phyloP scores from a whole-genome alignment of 2,329 filamentous ascomycete genomes.

The Colletotrichum navitas region DNA sequence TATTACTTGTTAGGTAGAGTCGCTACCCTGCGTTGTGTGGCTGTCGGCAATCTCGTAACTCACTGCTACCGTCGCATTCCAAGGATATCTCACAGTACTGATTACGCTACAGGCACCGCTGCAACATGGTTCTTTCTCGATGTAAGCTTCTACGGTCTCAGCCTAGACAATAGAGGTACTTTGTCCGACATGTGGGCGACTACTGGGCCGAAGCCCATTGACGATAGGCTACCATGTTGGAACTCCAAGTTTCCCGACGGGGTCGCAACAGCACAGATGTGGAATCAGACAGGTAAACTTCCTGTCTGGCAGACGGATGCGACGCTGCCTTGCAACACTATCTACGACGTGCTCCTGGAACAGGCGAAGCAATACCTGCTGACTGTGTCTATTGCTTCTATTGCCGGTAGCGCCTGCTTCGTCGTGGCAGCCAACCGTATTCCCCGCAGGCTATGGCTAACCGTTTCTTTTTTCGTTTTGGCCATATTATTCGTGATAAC shows the following conservation, averaged over 20 bases:
- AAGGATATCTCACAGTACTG: neutral
- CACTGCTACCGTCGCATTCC: too few relatives aligned
- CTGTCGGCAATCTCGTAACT: neutral
- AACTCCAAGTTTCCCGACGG: slow-evolving; percentile 58
- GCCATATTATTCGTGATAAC: slow-evolving; percentile 62
- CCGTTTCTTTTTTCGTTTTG: slow-evolving; percentile 61
- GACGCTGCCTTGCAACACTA: slow-evolving; percentile 63
- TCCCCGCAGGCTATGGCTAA: slow-evolving; percentile 63
- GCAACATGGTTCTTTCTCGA: slow-evolving; percentile 68
- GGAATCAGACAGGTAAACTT: slow-evolving; percentile 53
- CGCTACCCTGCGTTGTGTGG: neutral
- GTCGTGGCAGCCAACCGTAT: slow-evolving; percentile 62
- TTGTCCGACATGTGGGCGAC: slow-evolving; percentile 60
- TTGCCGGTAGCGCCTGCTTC: slow-evolving; percentile 63
- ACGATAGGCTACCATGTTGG: slow-evolving; percentile 60
- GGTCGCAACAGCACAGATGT: slow-evolving; percentile 58
- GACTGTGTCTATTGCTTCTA: slow-evolving; percentile 65
- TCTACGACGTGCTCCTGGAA: slow-evolving; percentile 64
- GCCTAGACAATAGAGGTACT: slow-evolving; percentile 60
- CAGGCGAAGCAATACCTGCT: slow-evolving; percentile 66
- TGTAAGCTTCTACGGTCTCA: slow-evolving; percentile 67
- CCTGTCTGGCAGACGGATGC: slow-evolving; percentile 65
- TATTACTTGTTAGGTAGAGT: slow-evolving; percentile 55
- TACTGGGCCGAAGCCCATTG: slow-evolving; percentile 49
- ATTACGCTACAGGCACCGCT: slow-evolving; percentile 54